phyloP scores from a whole-genome alignment of 768 basidiomycete species.

The Sporobolomyces phaffii region DNA sequence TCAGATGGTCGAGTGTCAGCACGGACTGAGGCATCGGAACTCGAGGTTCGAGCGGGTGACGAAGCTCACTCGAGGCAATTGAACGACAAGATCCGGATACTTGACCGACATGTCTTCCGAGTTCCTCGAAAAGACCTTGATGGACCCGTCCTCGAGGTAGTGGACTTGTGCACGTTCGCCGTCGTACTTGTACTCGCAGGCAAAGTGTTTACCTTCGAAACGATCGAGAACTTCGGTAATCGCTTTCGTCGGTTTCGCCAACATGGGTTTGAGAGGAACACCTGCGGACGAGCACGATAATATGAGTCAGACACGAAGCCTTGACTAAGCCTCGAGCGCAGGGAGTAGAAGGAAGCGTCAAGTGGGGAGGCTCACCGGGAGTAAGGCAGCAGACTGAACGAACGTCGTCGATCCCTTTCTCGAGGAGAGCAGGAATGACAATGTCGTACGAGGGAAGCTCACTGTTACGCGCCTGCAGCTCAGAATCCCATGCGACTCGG shows the following conservation, averaged over 20 bases:
- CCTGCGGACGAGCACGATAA: constrained; percentile 42
- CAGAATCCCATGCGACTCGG: no score
- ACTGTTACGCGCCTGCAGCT: no score
- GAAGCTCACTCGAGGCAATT: constrained; percentile 67
- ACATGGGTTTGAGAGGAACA: constrained; percentile 95
- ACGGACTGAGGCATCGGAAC: no score
- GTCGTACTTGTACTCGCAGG: constrained; percentile 99
- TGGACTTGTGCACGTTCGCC: constrained; percentile 94
- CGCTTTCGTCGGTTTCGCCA: constrained; percentile 98
- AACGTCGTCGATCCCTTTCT: constrained; percentile 66
- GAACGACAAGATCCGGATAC: constrained; percentile 95
- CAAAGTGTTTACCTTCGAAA: constrained; percentile 90
- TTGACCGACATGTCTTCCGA: constrained; percentile 99
- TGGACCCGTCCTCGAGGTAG: constrained; percentile 67
- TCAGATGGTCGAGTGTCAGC: background rate
- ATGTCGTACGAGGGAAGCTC: constrained; percentile 88
- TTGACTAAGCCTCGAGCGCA: background rate
- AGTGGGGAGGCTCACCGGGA: constrained; percentile 55
- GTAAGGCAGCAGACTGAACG: constrained; percentile 76
- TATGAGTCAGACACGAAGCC: background rate
- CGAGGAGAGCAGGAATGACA: constrained; percentile 82
- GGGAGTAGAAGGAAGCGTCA: background rate
- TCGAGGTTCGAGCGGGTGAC: no score
- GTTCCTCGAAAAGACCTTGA: constrained; percentile 82
- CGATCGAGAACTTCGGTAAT: constrained; percentile 95